Evolutionary conservation across 1,284 basidiomycete genomes (phyloP).

Genomic region (Pyrrhoderma lamaoense): DNA sequence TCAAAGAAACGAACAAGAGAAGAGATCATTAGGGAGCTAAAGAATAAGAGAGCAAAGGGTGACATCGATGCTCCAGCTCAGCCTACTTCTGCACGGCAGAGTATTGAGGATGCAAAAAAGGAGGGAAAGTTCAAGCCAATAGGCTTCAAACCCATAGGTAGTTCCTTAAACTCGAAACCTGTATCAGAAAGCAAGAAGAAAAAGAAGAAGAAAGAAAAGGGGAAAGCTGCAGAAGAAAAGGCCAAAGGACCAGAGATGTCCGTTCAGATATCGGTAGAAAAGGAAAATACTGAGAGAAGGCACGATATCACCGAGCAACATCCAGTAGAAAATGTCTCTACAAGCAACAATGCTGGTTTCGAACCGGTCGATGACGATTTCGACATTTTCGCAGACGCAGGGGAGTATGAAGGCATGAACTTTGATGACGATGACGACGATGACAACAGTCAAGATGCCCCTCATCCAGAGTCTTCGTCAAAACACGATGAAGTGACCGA

Average conservation of each 20-base stretch:
- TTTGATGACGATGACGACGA: constrained; percentile 50
- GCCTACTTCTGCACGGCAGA: constrained; percentile 24
- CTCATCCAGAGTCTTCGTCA: constrained; percentile 13
- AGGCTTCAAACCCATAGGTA: constrained; percentile 59
- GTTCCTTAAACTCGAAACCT: constrained; percentile 33
- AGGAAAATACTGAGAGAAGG: neutral
- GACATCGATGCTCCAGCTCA: constrained; percentile 20
- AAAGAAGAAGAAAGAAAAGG: constrained; percentile 54
- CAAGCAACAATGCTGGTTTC: constrained; percentile 24
- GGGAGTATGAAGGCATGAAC: constrained; percentile 71
- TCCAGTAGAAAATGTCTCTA: neutral
- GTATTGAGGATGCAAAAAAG: constrained; percentile 47
- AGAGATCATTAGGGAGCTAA: constrained; percentile 67
- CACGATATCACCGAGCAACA: neutral
- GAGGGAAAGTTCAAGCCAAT: constrained; percentile 75
- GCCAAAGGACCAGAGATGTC: constrained; percentile 29
- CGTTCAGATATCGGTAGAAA: constrained; percentile 14
- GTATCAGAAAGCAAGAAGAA: constrained; percentile 35
- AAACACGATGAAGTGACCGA: constrained; percentile 11
- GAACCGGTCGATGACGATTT: constrained; percentile 27
- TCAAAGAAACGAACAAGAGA: constrained; percentile 62
- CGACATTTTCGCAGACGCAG: constrained; percentile 76
- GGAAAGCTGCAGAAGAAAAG: constrained; percentile 27
- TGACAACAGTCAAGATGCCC: constrained; percentile 7
- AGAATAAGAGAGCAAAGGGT: constrained; percentile 44